Evolutionary conservation across 2,329 filamentous ascomycete genomes (phyloP).

Genomic region (Colletotrichum orchidophilum): DNA sequence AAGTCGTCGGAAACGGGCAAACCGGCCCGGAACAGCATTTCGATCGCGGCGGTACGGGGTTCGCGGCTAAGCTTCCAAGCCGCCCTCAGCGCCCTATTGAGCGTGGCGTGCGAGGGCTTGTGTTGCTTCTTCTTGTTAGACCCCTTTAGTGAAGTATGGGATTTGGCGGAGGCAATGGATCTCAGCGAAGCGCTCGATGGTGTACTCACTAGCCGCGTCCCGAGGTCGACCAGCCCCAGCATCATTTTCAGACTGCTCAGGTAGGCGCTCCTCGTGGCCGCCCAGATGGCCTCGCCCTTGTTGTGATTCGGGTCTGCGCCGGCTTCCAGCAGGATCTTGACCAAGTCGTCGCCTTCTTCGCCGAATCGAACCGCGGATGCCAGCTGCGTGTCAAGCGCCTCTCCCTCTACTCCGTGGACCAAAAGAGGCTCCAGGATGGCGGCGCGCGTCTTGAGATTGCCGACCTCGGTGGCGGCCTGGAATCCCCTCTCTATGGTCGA

Average conservation of each 20-base stretch:
- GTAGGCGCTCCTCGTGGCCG: conserved; percentile 61
- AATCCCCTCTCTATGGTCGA: conserved; percentile 60
- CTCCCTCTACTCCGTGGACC: conserved; percentile 58
- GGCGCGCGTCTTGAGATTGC: conserved; percentile 58
- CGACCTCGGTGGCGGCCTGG: conserved; percentile 63
- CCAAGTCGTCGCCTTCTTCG: conserved; percentile 56
- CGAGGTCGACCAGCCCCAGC: conserved; percentile 55
- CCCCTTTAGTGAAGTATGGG: not conserved
- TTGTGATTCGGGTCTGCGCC: conserved; percentile 63
- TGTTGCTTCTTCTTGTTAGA: conserved; percentile 44
- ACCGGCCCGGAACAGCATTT: conserved; percentile 62
- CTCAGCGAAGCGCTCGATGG: not conserved
- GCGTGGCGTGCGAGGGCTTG: conserved; percentile 56
- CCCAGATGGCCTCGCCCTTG: conserved; percentile 64
- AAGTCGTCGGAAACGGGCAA: conserved; percentile 59
- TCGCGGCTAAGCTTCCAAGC: conserved; percentile 61
- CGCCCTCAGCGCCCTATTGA: conserved; percentile 62
- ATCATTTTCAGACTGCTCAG: conserved; percentile 60
- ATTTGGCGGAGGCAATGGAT: not conserved
- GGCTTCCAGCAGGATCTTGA: conserved; percentile 57
- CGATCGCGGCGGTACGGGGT: conserved; percentile 57
- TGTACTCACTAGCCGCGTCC: conserved; percentile 50
- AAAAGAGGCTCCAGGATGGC: conserved; percentile 62
- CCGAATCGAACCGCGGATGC: conserved; percentile 62
- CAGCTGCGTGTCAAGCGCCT: conserved; percentile 62